Evolutionary conservation across 2,329 filamentous ascomycete genomes (phyloP), one percentile per base, ranked within the genome.

Genomic region (Penicillium vulpinum): DNA sequence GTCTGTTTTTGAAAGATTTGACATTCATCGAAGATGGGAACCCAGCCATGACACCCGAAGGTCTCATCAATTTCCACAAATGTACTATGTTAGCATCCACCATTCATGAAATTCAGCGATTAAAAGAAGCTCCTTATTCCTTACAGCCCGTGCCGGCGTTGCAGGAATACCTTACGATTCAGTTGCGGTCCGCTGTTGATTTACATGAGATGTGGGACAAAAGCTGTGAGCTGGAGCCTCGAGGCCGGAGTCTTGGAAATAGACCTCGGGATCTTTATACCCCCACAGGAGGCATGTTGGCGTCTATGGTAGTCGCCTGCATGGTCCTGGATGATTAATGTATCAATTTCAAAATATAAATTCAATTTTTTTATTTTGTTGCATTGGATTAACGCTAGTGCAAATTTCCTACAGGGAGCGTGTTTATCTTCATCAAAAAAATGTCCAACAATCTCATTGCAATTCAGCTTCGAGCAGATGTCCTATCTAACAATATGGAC

Each of bases 21-120:
- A 96, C 92, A 0, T 97, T 97, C 70, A 97, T 97, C 63, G 92
- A 97, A 75, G 92, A 97, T 69, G 93, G 93, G 59, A 97, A 97
- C 60, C 91, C 92, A 3, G 92, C 90, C 5, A 85, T 94, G 66
- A 96, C 96, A 77, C 92, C 93, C 77, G 92, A 91, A 4, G 90
- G 93, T 64, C 81, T 96, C 62, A 96, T 97, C 80, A 67, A 64
- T 36, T 65, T 68, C 46, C 38, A 54, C 24, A 67, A 67, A 52
- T 65, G 59, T 39, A 50, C 54, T 3, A 64, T 63, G 58, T 33
- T 66, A 8, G 60, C 62, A 11, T 54, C 61, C 6, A 58, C 63
- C 0, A 49, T 68, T 7, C 62, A 65, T 21, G 61, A 62, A 2
- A 95, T 97, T 63, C 92, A 96, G 74, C 91, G 96, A 71, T 97